Evolutionary conservation across 805 yeast species (phyloP).

Genomic region (Metschnikowia hibisci): DNA sequence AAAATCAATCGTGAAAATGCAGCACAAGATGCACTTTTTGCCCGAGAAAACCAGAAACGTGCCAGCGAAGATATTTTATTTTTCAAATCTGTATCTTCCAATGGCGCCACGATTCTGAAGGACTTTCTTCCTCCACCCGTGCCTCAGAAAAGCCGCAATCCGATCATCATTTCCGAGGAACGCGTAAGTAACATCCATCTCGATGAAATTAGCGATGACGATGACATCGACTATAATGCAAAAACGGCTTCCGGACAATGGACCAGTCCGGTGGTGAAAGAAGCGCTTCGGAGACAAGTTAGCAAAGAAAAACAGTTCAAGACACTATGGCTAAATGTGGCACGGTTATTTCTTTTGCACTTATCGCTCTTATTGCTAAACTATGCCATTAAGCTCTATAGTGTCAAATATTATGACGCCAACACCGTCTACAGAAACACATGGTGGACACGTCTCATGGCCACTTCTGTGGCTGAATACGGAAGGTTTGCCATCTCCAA

Average conservation of each 20-base stretch:
- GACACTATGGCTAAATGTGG: slow-evolving; percentile 25
- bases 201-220: slow-evolving; percentile 8
- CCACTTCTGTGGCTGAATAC: background rate
- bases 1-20: background rate
- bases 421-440: slow-evolving; percentile 10
- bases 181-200: background rate
- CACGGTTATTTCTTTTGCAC: slow-evolving; percentile 27
- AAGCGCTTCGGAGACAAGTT: slow-evolving; percentile 44
- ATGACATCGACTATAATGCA: background rate
- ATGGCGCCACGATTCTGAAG: slow-evolving; percentile 9
- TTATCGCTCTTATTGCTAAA: slow-evolving; percentile 18
- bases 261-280: slow-evolving; percentile 40
- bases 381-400: slow-evolving; percentile 9
- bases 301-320: slow-evolving; percentile 38
- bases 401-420: slow-evolving; percentile 8
- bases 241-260: slow-evolving; percentile 26
- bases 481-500: background rate
- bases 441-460: slow-evolving; percentile 5
- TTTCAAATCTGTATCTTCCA: slow-evolving; percentile 7
- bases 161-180: slow-evolving; percentile 8
- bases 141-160: slow-evolving; percentile 10
- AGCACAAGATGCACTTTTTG: background rate
- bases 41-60: background rate
- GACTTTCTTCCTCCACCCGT: slow-evolving; percentile 13
- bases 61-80: slow-evolving; percentile 4